These are phyloP conservation scores for Colletotrichum orbiculare DNA, from an alignment of 2,329 filamentous ascomycete genomes.

Conservation along the genomic window DNA sequence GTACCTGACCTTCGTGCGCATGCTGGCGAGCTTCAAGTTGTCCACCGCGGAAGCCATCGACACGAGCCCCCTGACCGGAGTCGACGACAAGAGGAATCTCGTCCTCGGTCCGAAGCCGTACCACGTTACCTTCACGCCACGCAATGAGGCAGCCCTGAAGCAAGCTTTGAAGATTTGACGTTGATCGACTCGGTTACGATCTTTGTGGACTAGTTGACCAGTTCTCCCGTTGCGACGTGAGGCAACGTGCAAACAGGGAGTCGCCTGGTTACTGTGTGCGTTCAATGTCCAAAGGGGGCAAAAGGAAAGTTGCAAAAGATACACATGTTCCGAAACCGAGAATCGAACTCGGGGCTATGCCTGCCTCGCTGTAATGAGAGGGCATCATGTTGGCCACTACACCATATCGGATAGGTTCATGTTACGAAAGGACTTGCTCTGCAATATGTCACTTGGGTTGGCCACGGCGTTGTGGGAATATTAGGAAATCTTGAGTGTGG, in stretches of 20 bases:
- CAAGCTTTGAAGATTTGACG: conserved; percentile 13
- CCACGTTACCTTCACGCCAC: conserved; percentile 22
- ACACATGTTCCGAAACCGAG: conserved; percentile 11
- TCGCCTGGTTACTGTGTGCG: too few species aligned
- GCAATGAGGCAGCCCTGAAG: conserved; percentile 14
- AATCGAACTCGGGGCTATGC: conserved; percentile 29
- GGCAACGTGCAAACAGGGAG: too few species aligned
- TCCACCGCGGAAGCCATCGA: conserved; percentile 41
- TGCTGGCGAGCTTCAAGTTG: conserved; percentile 62
- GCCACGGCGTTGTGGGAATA: neutral
- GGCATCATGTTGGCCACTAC: conserved; percentile 30
- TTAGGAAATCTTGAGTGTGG: too few species aligned
- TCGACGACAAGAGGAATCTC: conserved; percentile 27
- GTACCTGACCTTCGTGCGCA: conserved; percentile 62
- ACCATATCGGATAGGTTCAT: conserved; percentile 18
- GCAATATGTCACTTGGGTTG: neutral
- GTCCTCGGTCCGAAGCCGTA: conserved; percentile 17
- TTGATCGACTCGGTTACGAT: too few species aligned
- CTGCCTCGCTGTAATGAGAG: conserved; percentile 23
- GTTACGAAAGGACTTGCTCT: neutral
- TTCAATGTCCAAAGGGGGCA: too few species aligned
- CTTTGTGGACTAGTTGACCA: neutral
- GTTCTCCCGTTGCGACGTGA: too few species aligned
- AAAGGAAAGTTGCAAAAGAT: neutral
- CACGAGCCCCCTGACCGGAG: conserved; percentile 24